A percentile compares a stretch with the other conserved stretches of the same genome.
phyloP scores from a whole-genome alignment of 1,284 basidiomycete species.

The Cystobasidium slooffiae region DNA sequence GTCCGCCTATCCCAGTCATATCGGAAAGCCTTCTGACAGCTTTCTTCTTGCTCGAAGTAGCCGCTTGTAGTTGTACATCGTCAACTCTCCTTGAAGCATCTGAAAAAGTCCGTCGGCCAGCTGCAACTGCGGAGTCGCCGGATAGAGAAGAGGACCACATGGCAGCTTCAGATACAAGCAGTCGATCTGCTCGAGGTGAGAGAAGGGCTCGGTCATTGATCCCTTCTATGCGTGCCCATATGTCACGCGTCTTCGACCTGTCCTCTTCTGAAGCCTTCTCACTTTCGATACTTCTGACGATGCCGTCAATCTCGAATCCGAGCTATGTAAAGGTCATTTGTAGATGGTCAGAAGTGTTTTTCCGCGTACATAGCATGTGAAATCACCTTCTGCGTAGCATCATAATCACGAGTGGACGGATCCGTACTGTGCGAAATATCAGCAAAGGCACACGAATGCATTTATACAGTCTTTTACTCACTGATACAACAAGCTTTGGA shows the following conservation, averaged over 20 bases:
- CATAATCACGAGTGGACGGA: conserved; percentile 94
- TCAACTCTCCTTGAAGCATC: conserved; percentile 46
- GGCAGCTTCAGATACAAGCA: conserved; percentile 81
- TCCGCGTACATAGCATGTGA: neutral
- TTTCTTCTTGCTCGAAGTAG: conserved; percentile 70
- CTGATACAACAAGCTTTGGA: conserved; percentile 58
- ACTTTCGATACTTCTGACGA: conserved; percentile 94
- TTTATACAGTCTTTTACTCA: conserved; percentile 24
- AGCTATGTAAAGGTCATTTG: conserved; percentile 61
- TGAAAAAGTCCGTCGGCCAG: conserved; percentile 53
- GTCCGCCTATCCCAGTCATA: conserved; percentile 62
- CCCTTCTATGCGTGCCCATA: conserved; percentile 93
- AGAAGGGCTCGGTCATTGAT: conserved; percentile 74
- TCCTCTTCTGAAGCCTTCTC: conserved; percentile 96
- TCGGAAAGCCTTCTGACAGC: conserved; percentile 84
- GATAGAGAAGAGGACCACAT: conserved; percentile 55
- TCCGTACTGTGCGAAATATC: conserved; percentile 69
- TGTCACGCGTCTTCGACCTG: conserved; percentile 88
- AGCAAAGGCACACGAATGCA: neutral
- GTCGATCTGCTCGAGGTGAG: conserved; percentile 80
- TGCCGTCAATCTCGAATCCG: conserved; percentile 94
- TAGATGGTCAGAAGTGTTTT: conserved; percentile 59
- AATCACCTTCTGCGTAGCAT: conserved; percentile 67
- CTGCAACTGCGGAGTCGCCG: conserved; percentile 36
- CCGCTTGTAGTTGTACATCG: conserved; percentile 48